Base-by-base conservation (phyloP, 495 filamentous ascomycete species). In the Terfezia boudieri region DNA sequence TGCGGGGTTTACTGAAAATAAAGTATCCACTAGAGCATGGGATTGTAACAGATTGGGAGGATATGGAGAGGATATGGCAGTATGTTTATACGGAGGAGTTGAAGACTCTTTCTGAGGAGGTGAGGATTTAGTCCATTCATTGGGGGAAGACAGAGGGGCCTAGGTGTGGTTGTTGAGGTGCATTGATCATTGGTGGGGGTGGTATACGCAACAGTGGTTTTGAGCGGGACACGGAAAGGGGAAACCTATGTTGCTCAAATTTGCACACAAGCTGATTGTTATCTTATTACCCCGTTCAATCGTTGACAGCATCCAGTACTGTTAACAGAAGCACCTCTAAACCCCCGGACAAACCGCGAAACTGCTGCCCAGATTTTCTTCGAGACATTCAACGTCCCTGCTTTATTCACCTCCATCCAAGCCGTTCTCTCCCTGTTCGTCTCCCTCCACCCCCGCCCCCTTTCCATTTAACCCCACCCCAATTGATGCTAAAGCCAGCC, bases 51-150 rank as follows among this genome's bases (percentile, higher is more conserved):
- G 95, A 98, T 80, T 98, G 90, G 90, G 89, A 96, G 72, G 90
- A 98, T 70, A 96, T 98, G 92, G 90, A 98, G 76, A 96, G 94
- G 79, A 98, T 98, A 67, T 98, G 90, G 92, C 90, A 98, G 74
- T 88, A 96, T 80, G 95, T 98, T 81, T 98, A 96, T 83, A 96
- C 94, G 72, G 90, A 98, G 56, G 77, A 76, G 46, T 68, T 99
- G 59, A 96, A 95, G 71, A 94, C 89, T 26, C 74, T 94, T 62
- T 93, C 87, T 63, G 90, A 96, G 73, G 92, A 99, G 72, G 83
- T 89, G 66, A 66, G 70, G 2, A 46, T 46, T 46, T 46, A 46
- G 41, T 14, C 12, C 12, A 14, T 46, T 20, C 41, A 46, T 14
- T 6, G 4, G 41, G 41, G 41, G 41, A 41, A 38, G 50, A 38